Base-by-base conservation (phyloP, 164 flowering plant genomes). In the Umbilicus rupestris region DNA sequence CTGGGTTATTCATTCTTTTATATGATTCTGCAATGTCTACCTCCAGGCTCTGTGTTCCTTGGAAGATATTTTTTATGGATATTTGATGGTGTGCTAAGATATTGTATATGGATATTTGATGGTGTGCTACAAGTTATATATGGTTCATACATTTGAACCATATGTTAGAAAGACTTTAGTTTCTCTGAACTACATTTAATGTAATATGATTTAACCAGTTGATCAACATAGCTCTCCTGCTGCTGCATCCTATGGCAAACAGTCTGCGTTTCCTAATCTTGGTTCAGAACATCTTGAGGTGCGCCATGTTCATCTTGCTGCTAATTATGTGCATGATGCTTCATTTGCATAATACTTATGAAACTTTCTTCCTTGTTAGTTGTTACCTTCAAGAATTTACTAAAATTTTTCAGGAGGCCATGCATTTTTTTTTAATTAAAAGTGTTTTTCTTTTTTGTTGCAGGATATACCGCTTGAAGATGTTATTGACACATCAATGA, bases 381-480 rank as follows among this genome's bases (percentile, higher is more conserved):
- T 3, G 37, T 33, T 33, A 33, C 37, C 37, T 6, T 33, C 37
- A 33, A 33, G 3, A 7, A n/a, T n/a, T 35, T 7, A 3, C 37
- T 35, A 3, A 1, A 35, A 35, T n/a, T 3, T 35, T 35, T 35
- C 4, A 35, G 4, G 7, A 35, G 37, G 7, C 7, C 7, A 7
- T 35, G 37, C 7, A 7, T 35, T 35, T 35, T 35, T 7, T 35
- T 35, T 41, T 9, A 41, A 41, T 9, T 12, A 9, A 2, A 41
- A 20, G n/a, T 35, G 57, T 37, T 22, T 20, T 71, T 5, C 39
- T 46, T 26, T 33, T 63, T 10, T 50, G 69, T 30, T 17, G 66
- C 74, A 73, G 74, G 50, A 39, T 35, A 62, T 62, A 44, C 72
- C 68, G 76, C 72, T 49, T 20, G 9, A 49, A 49, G 11, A 8